Percentiles rank a stretch among this genome's conserved stretches.
Evolutionary conservation across 257 asterid species (phyloP).

Genomic region (Nyctanthes arbortristis): DNA sequence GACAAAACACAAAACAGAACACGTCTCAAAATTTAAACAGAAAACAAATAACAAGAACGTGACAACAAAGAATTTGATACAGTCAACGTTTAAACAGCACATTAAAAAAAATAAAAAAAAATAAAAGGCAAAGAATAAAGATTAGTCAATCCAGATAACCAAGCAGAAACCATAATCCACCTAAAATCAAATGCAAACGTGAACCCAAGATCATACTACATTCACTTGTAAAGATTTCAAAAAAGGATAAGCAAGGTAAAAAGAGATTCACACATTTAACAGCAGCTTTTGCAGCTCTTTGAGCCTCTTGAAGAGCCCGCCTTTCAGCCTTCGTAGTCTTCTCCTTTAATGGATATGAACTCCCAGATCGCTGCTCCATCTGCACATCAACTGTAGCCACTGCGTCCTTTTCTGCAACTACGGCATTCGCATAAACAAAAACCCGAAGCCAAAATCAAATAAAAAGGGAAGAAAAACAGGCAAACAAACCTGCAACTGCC

Average conservation of each 20-base stretch:
- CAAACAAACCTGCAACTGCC: slow-evolving; percentile 39
- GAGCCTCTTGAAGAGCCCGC: slow-evolving; percentile 95
- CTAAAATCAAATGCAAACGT: not conserved
- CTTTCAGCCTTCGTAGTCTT: slow-evolving; percentile 90
- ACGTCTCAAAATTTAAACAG: not conserved
- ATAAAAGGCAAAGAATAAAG: not conserved
- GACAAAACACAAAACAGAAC: not conserved
- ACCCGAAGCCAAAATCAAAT: not conserved
- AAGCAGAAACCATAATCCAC: not conserved
- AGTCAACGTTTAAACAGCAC: not conserved
- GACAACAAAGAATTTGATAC: too few relatives aligned
- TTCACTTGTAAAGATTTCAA: not conserved
- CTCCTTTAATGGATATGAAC: slow-evolving; percentile 64
- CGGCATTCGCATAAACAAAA: not conserved
- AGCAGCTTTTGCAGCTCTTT: slow-evolving; percentile 89
- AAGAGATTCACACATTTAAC: slow-evolving; percentile 59
- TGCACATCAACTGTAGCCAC: slow-evolving; percentile 41
- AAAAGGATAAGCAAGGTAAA: not conserved
- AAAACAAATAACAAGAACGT: not conserved
- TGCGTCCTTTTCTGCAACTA: slow-evolving; percentile 48
- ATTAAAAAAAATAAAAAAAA: not conserved
- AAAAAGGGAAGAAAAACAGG: not conserved
- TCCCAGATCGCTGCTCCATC: slow-evolving; percentile 49
- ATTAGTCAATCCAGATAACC: not conserved
- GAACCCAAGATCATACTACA: not conserved